These are phyloP conservation scores for Lentinula novae-zelandiae DNA, from an alignment of 1,284 basidiomycete genomes.

Conservation along the genomic window DNA sequence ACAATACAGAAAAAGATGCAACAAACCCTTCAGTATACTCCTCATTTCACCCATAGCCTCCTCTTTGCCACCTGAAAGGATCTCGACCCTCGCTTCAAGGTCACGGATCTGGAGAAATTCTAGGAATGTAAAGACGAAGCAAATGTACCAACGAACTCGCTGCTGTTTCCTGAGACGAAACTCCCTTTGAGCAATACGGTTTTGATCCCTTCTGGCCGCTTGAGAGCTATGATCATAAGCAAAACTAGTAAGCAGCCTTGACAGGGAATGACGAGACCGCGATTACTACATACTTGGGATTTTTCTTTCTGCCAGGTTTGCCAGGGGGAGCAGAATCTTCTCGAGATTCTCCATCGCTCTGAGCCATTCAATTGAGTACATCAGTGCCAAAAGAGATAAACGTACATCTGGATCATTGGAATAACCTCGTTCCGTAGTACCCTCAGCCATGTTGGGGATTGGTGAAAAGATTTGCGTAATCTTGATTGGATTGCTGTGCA, in stretches of 20 bases:
- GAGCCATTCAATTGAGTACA: conserved; percentile 25
- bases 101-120: conserved; percentile 71
- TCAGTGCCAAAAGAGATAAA: conserved; percentile 11
- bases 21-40: conserved; percentile 72
- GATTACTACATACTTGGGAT: conserved; percentile 61
- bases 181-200: conserved; percentile 90
- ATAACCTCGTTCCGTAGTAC: conserved; percentile 50
- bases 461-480: conserved; percentile 2
- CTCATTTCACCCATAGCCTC: conserved; percentile 80
- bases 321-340: conserved; percentile 46
- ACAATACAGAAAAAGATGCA: conserved; percentile 13
- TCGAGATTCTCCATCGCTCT: conserved; percentile 61
- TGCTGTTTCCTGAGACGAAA: conserved; percentile 89
- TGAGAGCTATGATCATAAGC: conserved; percentile 55
- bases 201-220: conserved; percentile 83
- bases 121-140: conserved; percentile 1
- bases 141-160: conserved; percentile 40
- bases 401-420: conserved; percentile 54
- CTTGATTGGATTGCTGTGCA: not conserved
- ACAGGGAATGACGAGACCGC: conserved; percentile 22
- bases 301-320: conserved; percentile 81
- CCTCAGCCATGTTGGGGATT: not conserved
- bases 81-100: conserved; percentile 87
- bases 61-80: conserved; percentile 86
- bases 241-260: conserved; percentile 29